Conservation (phyloP, 1,284 basidiomycete species). For the Phaffia rhodozyma region DNA sequence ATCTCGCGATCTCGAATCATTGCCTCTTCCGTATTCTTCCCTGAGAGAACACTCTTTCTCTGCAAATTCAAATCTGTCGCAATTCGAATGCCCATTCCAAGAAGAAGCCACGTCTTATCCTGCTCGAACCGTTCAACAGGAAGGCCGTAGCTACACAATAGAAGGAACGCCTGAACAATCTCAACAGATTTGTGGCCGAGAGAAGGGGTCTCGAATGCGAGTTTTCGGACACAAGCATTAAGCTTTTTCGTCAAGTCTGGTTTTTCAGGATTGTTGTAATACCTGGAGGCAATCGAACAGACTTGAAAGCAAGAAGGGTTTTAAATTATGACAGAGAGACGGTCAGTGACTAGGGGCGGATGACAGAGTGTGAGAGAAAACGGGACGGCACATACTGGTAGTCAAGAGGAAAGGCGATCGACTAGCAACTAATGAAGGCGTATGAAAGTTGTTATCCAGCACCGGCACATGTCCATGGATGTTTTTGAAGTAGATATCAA, state of each 20-base stretch:
- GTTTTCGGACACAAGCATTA: constrained; percentile 70
- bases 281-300: constrained; percentile 84
- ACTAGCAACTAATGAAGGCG: constrained; percentile 78
- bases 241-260: constrained; percentile 73
- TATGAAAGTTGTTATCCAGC: constrained; percentile 75
- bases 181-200: constrained; percentile 85
- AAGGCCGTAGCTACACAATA: constrained; percentile 53
- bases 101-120: constrained; percentile 84
- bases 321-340: background rate
- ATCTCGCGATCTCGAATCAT: constrained; percentile 42
- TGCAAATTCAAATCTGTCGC: constrained; percentile 92
- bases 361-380: background rate
- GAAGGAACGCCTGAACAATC: constrained; percentile 79
- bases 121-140: constrained; percentile 85
- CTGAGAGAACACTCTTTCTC: constrained; percentile 61
- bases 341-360: background rate
- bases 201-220: constrained; percentile 74
- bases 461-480: constrained; percentile 39
- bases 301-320: constrained; percentile 41
- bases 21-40: constrained; percentile 58
- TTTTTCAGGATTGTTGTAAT: constrained; percentile 53
- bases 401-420: constrained; percentile 86
- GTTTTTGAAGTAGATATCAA: constrained; percentile 63
- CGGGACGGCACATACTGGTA: constrained; percentile 52
- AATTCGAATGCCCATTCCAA: constrained; percentile 77